phyloP scores from a whole-genome alignment of 371 early-diverging fungal species.

The Mortierella sp. region DNA sequence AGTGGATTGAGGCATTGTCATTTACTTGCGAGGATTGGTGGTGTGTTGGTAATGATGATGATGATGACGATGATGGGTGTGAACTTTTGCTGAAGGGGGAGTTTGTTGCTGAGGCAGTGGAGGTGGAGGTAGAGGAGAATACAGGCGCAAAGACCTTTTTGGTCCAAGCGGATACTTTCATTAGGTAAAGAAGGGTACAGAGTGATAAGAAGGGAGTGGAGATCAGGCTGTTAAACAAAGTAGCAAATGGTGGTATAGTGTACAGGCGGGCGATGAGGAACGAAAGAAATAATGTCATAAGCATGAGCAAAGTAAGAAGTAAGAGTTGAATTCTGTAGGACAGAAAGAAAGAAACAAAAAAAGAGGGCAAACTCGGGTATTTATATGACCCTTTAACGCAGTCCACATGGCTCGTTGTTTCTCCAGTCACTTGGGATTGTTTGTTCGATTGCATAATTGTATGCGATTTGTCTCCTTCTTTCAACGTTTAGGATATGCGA shows the following conservation, averaged over 20 bases:
- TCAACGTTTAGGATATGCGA: too few species aligned
- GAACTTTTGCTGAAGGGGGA: not conserved
- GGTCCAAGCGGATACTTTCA: not conserved
- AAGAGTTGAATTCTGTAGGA: not conserved
- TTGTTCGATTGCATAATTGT: too few species aligned
- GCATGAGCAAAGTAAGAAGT: not conserved
- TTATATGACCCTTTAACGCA: too few species aligned
- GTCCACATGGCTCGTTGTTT: too few species aligned
- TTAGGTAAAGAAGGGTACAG: not conserved
- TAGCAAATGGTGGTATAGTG: not conserved
- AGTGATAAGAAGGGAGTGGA: not conserved
- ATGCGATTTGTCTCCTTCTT: too few species aligned
- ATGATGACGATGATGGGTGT: not conserved
- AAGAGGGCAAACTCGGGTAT: too few species aligned
- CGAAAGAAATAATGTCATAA: not conserved
- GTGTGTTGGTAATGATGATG: not conserved
- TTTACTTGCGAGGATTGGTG: not conserved
- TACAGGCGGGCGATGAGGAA: too few species aligned
- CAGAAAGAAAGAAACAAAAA: not conserved
- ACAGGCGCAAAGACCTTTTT: constrained; percentile 2
- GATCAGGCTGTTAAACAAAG: not conserved
- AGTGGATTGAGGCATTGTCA: not conserved
- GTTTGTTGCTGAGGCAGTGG: not conserved
- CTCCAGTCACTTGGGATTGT: too few species aligned
- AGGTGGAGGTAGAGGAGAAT: not conserved